Base-by-base conservation (phyloP, 2,329 filamentous ascomycete species). In the Emmonsiellopsis sp. region DNA sequence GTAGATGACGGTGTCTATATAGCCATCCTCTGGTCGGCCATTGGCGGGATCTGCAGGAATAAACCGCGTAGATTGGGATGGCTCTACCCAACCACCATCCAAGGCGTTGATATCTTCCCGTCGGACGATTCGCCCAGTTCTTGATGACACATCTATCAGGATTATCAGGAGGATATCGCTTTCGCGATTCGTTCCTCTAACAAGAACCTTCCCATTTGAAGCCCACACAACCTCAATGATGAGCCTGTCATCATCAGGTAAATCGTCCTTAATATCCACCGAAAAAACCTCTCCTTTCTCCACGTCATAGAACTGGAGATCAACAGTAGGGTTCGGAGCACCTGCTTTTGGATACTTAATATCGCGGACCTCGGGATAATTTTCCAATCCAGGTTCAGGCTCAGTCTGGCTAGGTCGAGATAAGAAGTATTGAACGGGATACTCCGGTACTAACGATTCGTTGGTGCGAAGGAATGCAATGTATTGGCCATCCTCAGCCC, bases 301-400 rank as follows among this genome's bases (percentile, higher is more conserved):
- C 17, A 96, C 76, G 60, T 97, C 91, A 69, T 92, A 97, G 70
- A 97, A 95, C 52, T 88, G 80, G 34, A 98, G 73, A 56, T 89
- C 84, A 3, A 98, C 92, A 11, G 88, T 82, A 0, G 93, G 93
- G 68, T 98, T 98, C 46, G 92, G 90, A 2, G 91, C 85, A 3
- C 93, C 94, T 17, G 93, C 87, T 70, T 97, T 97, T 47, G 93
- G 94, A 63, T 98, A 98, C 70, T 98, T 98, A 80, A 98, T 94
- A 61, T 90, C 76, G 58, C 86, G 82, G 37, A 92, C 84, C 64
- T 97, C 91, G 0, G 93, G 93, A 65, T 98, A 98, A 51, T 82
- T 84, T 67, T 96, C 90, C 60, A 94, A 81, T 17, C 88, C 90
- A 1, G 79, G 72, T 7, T 75, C 68, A 3, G 89, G 84, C 47